These are phyloP conservation scores for Microbotryum silenes-acaulis DNA, from an alignment of 1,284 basidiomycete species.

Conservation along the genomic window DNA sequence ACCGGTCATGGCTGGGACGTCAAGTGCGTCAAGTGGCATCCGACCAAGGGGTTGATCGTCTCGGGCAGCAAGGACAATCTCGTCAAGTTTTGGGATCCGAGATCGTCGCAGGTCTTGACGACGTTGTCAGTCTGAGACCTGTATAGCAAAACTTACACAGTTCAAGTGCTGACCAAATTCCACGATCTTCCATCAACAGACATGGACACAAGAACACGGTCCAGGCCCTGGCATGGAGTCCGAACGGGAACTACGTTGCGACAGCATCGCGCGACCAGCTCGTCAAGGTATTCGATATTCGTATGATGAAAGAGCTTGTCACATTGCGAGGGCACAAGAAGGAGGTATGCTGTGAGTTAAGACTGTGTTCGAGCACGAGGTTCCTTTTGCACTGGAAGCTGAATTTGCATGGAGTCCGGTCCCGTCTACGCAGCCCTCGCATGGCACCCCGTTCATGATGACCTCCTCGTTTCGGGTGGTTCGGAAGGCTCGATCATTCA, in stretches of 20 bases:
- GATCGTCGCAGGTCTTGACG: conserved; percentile 74
- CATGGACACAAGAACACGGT: conserved; percentile 97
- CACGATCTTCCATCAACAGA: conserved; percentile 43
- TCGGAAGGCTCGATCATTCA: conserved; percentile 86
- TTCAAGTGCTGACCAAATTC: background rate
- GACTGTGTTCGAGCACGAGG: background rate
- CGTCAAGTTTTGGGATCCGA: conserved; percentile 98
- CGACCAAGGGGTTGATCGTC: conserved; percentile 85
- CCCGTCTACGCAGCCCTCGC: conserved; percentile 56
- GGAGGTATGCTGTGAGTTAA: conserved; percentile 86
- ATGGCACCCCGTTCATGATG: conserved; percentile 90
- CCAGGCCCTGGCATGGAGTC: conserved; percentile 84
- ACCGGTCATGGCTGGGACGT: conserved; percentile 96
- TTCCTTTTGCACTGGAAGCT: conserved; percentile 3
- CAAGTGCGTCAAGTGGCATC: conserved; percentile 97
- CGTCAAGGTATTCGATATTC: conserved; percentile 93
- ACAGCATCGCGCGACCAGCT: conserved; percentile 91
- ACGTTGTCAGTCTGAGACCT: conserved; percentile 56
- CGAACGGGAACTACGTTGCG: conserved; percentile 84
- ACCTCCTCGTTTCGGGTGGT: conserved; percentile 81
- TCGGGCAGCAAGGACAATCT: conserved; percentile 95
- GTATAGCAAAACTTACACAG: too few relatives aligned
- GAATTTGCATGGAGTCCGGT: background rate
- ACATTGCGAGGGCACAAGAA: conserved; percentile 91
- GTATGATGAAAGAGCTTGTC: conserved; percentile 90